These are phyloP conservation scores for Pichia inconspicua DNA, from an alignment of 1,139 yeast genomes.

Conservation along the genomic window DNA sequence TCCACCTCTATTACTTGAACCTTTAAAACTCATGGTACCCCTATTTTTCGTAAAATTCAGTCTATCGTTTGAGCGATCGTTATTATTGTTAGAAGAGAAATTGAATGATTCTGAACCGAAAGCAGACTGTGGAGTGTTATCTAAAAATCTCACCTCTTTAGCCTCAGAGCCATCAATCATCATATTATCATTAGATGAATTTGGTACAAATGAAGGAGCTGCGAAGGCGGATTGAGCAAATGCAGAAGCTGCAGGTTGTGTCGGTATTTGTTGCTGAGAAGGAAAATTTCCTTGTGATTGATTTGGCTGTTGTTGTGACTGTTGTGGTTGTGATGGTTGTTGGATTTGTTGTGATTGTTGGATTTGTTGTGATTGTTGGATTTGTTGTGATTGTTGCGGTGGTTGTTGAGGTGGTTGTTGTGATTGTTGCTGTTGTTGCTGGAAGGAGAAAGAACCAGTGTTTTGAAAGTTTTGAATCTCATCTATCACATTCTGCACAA, in stretches of 20 bases:
- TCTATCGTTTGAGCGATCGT: constrained; percentile 1
- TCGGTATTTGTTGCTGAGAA: background rate
- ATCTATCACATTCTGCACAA: constrained; percentile 45
- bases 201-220: constrained; percentile 3
- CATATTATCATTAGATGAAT: constrained; percentile 1
- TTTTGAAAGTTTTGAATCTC: constrained; percentile 27
- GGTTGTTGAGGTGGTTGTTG: constrained; percentile 21
- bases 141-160: constrained; percentile 11
- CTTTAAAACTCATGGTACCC: constrained; percentile 4
- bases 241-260: background rate
- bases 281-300: constrained; percentile 15
- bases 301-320: constrained; percentile 6
- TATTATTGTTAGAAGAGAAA: background rate
- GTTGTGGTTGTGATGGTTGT: constrained; percentile 5
- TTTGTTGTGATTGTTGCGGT: constrained; percentile 11
- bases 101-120: constrained; percentile 1
- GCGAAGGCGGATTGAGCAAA: constrained; percentile 9
- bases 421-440: constrained; percentile 19
- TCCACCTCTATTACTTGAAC: constrained; percentile 6
- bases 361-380: constrained; percentile 20
- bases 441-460: constrained; percentile 9
- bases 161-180: constrained; percentile 4
- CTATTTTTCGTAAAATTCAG: constrained; percentile 8
- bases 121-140: constrained; percentile 2
- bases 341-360: background rate